Evolutionary conservation across 2,329 filamentous ascomycete species (phyloP), one percentile per base, ranked within the genome.

Genomic region (Dactylella cylindrospora): DNA sequence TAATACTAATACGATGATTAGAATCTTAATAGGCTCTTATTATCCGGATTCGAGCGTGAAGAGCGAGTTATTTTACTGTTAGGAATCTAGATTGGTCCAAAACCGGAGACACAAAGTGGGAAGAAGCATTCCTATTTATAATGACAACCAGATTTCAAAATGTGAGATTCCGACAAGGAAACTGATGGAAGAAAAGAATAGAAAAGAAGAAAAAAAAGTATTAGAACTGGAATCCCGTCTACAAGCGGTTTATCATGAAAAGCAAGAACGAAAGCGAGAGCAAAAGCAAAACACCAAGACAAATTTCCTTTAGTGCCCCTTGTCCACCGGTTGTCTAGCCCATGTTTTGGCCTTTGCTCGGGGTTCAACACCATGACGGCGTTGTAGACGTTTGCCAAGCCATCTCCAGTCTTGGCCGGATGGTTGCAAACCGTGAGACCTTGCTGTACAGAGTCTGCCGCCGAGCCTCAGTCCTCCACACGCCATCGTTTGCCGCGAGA

Each of bases 381-480:
- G 57, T 61, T 53, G 47, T 47, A 49, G 46, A 62, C 38, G 46
- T 43, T 45, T 29, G 57, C 57, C 57, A 31, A 62, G 57, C n/a
- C 29, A 62, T 54, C 49, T 54, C 35, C 41, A 62, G 31, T 54
- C 57, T 62, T 54, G 57, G 57, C 49, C n/a, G 29, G n/a, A 12
- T 45, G 40, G 38, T 40, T 32, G 45, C 41, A 35, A 32, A n/a
- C 19, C 33, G 22, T 38, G 13, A 43, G 31, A 47, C 20, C 29
- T 12, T 7, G 38, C 38, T 29, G 19, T 17, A 28, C 7, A 49
- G 33, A 35, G 32, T 22, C 36, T 35, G 36, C 38, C 43, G 57
- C 57, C 57, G 49, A 54, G 57, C 20, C 41, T 49, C 36, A 38
- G 44, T 43, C 29, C 9, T 13, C 26, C 41, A 20, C 40, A 33